Percentiles rank a stretch among this genome's conserved stretches.
Evolutionary conservation across 768 basidiomycete genomes (phyloP).

Genomic region (Rhizopogon vesiculosus): DNA sequence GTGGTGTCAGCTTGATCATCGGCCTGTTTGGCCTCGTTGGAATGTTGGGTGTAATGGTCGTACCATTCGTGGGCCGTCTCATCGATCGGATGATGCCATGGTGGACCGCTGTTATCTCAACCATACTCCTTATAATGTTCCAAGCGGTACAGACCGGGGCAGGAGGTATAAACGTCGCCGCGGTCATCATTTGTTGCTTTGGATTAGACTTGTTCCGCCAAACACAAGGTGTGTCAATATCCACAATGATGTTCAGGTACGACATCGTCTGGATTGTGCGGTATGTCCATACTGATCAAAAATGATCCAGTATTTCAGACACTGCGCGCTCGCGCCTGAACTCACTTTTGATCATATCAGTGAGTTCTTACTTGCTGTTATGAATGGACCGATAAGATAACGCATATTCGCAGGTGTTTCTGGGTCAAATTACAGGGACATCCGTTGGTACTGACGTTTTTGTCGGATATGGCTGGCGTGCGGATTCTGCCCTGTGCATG

Average conservation of each 20-base stretch:
- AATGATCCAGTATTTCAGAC: conserved; percentile 18
- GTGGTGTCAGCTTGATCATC: conserved; percentile 28
- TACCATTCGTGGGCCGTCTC: conserved; percentile 21
- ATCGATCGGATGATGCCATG: conserved; percentile 35
- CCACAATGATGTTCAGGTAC: conserved; percentile 10
- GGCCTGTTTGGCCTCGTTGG: conserved; percentile 48
- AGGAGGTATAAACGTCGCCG: conserved; percentile 33
- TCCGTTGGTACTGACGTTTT: conserved; percentile 36
- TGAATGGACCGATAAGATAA: background rate
- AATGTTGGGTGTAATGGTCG: conserved; percentile 30
- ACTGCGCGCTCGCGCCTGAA: conserved; percentile 22
- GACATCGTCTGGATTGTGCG: conserved; percentile 6
- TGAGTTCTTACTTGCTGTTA: background rate
- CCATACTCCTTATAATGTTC: conserved; percentile 22
- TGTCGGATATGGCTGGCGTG: conserved; percentile 33
- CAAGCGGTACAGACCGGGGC: conserved; percentile 31
- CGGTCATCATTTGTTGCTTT: conserved; percentile 35
- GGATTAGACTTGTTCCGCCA: conserved; percentile 37
- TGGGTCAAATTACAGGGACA: conserved; percentile 39
- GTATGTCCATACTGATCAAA: conserved; percentile 6
- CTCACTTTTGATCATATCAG: conserved; percentile 22
- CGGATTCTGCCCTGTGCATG: conserved; percentile 27
- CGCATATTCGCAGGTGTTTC: conserved; percentile 13
- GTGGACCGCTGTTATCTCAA: conserved; percentile 34
- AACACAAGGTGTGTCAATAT: conserved; percentile 31